Conservation (phyloP, 1,284 basidiomycete genomes). For the Pseudozyma tsukubaensis region DNA sequence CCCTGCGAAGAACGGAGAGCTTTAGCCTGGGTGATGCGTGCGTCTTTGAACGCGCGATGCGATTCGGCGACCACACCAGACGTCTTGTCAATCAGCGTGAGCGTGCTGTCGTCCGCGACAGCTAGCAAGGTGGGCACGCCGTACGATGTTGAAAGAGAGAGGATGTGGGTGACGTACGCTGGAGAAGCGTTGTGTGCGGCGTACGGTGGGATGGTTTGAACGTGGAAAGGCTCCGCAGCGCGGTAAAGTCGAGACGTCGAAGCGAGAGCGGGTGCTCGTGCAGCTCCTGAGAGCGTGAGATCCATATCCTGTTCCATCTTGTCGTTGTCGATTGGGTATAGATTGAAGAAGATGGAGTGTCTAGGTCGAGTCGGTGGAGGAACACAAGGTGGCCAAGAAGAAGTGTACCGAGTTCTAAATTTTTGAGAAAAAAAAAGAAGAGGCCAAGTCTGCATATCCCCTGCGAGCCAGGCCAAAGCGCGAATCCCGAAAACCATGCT, state of each 20-base stretch:
- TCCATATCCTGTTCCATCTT: conserved; percentile 39
- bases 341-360: neutral
- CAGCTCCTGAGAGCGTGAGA: conserved; percentile 42
- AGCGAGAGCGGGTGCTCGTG: conserved; percentile 33
- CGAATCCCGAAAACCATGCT: too few species aligned
- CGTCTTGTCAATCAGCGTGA: conserved; percentile 55
- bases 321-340: neutral
- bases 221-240: conserved; percentile 44
- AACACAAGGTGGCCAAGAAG: neutral
- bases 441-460: too few species aligned
- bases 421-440: too few species aligned
- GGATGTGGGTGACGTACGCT: conserved; percentile 53
- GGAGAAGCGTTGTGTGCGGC: conserved; percentile 36
- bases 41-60: conserved; percentile 28
- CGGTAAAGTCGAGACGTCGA: conserved; percentile 27
- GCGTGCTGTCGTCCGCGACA: conserved; percentile 41
- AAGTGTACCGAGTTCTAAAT: neutral
- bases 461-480: too few species aligned
- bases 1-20: conserved; percentile 24
- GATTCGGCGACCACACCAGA: conserved; percentile 34
- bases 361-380: neutral
- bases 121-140: conserved; percentile 42
- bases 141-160: conserved; percentile 44
- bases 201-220: conserved; percentile 41
- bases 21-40: conserved; percentile 44